Percentiles rank a stretch among this genome's conserved stretches.
These are phyloP conservation scores for Erucastrum elatum DNA, from an alignment of 345 rosid species.

Conservation along the genomic window DNA sequence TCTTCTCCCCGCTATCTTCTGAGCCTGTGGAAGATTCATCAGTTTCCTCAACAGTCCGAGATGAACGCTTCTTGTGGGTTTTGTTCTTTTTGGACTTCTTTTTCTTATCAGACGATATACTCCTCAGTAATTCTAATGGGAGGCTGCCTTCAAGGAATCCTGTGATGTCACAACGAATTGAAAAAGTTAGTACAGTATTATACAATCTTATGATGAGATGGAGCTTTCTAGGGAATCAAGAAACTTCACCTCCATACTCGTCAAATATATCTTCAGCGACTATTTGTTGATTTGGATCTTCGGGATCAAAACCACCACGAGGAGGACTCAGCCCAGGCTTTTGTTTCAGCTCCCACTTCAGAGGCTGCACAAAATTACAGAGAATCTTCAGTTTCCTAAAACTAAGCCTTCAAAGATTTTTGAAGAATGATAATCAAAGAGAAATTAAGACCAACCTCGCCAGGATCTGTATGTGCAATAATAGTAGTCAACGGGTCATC, in stretches of 20 bases:
- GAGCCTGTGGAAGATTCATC: constrained; percentile 43
- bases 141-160: constrained; percentile 78
- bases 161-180: constrained; percentile 32
- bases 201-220: constrained; percentile 9
- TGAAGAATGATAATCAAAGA: background rate
- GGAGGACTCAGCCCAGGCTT: constrained; percentile 98
- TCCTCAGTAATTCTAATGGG: constrained; percentile 60
- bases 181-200: constrained; percentile 26
- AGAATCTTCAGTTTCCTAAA: background rate
- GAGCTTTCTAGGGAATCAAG: constrained; percentile 4
- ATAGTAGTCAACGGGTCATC: constrained; percentile 96
- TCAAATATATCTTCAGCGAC: constrained; percentile 97
- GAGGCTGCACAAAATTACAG: constrained; percentile 52
- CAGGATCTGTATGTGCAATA: constrained; percentile 70
- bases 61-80: constrained; percentile 49
- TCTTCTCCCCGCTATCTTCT: constrained; percentile 38
- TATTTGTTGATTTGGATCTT: constrained; percentile 95
- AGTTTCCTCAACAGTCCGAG: constrained; percentile 44
- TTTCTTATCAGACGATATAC: constrained; percentile 47
- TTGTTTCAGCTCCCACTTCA: constrained; percentile 98
- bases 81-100: constrained; percentile 51
- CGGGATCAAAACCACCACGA: constrained; percentile 86
- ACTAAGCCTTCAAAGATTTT: background rate
- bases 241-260: constrained; percentile 82
- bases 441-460: constrained; percentile 57